A percentile compares a stretch with the other conserved stretches of the same genome.
Evolutionary conservation across 192 early-diverging fungal genomes (phyloP).

Genomic region (Chytriomyces confervae): DNA sequence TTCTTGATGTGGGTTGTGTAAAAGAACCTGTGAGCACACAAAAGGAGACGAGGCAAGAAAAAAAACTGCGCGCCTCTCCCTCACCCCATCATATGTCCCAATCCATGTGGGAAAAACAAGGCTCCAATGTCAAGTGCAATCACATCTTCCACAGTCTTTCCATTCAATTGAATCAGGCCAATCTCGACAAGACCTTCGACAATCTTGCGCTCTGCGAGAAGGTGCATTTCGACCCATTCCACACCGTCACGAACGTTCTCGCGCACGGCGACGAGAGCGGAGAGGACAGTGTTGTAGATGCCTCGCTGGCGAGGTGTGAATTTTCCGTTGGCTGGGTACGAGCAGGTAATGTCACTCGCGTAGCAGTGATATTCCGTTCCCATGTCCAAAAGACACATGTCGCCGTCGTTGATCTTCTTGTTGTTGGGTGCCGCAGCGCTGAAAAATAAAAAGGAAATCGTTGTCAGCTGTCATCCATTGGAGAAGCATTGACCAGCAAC

Average conservation of each 20-base stretch:
- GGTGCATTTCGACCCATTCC: constrained; percentile 87
- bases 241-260: constrained; percentile 68
- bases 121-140: constrained; percentile 72
- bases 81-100: constrained; percentile 82
- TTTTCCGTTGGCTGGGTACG: constrained; percentile 78
- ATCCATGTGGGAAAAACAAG: constrained; percentile 90
- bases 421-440: constrained; percentile 28
- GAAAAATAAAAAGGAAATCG: background rate
- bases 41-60: constrained; percentile 5
- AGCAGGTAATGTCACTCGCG: constrained; percentile 89
- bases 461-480: constrained; percentile 4
- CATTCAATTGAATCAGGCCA: constrained; percentile 70
- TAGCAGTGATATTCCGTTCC: constrained; percentile 77
- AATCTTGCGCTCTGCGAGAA: constrained; percentile 66
- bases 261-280: constrained; percentile 80
- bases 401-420: constrained; percentile 19
- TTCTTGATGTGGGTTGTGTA: background rate
- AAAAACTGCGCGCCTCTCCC: background rate
- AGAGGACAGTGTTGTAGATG: constrained; percentile 83
- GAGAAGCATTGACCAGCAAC: constrained; percentile 35
- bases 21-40: background rate
- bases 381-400: constrained; percentile 68
- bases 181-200: constrained; percentile 70
- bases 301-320: constrained; percentile 72
- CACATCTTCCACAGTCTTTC: constrained; percentile 61